Base-by-base conservation (phyloP, 2,329 filamentous ascomycete genomes). In the Diaporthe humulicola region DNA sequence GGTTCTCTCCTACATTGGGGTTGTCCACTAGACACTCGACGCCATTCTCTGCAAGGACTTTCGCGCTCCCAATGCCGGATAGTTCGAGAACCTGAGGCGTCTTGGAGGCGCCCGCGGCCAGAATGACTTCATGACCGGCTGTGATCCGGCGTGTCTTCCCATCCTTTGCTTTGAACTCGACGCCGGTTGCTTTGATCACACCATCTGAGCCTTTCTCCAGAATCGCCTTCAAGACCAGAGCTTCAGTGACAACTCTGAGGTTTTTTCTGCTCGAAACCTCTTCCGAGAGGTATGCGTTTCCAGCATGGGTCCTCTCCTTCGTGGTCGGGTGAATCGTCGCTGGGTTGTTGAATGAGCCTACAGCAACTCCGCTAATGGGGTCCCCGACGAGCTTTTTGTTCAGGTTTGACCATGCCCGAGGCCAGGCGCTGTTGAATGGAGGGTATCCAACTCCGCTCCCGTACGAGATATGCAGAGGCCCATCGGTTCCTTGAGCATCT, bases 401-500 rank as follows among this genome's bases (percentile, higher is more conserved):
- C 28, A 76, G 64, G n/a, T 77, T 78, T 12, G 78, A 77, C 73
- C 86, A 86, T 1, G 82, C 81, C 60, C 83, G 76, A 52, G 83
- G 79, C 85, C 85, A 86, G 1, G 82, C 82, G 42, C 81, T 77
- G 73, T 85, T 83, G 60, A 79, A 78, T 9, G 77, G 56, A 15
- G 78, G 75, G 67, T 83, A 83, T 0, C 80, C 81, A 54, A 84
- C 82, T 57, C 81, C 80, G 30, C 73, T 72, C 6, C 73, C 66
- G 73, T 81, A 84, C 3, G 83, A 84, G 30, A 85, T 78, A 6
- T 84, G 81, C 9, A 86, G 45, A 1, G 84, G 85, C 0, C 85
- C 84, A 45, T 82, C 78, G 19, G 81, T 70, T 12, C 71, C 81
- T 7, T 77, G 77, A 1, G 75, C 76, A 7, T 81, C 54, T 25